phyloP scores from a whole-genome alignment of 2,329 filamentous ascomycete species.

The Chaetomiaceae sp. region DNA sequence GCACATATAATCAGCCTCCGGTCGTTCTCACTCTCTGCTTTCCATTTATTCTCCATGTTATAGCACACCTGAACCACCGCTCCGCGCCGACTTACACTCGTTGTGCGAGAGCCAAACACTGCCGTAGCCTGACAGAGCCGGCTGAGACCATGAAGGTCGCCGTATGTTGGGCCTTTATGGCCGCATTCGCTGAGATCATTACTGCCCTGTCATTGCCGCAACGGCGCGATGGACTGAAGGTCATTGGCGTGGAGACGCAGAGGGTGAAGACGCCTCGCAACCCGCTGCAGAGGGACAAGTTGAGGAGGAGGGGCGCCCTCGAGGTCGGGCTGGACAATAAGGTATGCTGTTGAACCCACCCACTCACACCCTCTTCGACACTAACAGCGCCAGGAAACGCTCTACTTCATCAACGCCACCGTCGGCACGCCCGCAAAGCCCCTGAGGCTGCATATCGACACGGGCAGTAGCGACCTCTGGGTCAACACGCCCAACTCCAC shows the following conservation, averaged over 20 bases:
- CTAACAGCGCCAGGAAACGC: conserved; percentile 44
- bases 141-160: conserved; percentile 36
- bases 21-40: background rate
- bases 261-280: conserved; percentile 35
- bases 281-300: conserved; percentile 41
- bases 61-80: background rate
- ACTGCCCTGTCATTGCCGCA: conserved; percentile 31
- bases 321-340: conserved; percentile 51
- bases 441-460: conserved; percentile 59
- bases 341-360: conserved; percentile 36
- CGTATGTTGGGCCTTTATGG: conserved; percentile 30
- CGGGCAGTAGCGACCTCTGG: conserved; percentile 66
- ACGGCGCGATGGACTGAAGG: conserved; percentile 36
- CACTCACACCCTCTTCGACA: conserved; percentile 16
- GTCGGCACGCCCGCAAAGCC: conserved; percentile 58
- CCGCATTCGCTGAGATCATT: conserved; percentile 27
- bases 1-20: background rate
- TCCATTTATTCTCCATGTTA: background rate
- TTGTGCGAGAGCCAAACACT: background rate
- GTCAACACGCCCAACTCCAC: conserved; percentile 61
- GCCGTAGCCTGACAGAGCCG: background rate
- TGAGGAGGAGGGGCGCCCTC: conserved; percentile 44
- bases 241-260: conserved; percentile 44
- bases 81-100: background rate
- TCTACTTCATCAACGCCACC: conserved; percentile 61